Percentiles rank a stretch among this genome's conserved stretches.
These are phyloP conservation scores for Phytopythium litorale DNA, from an alignment of 352 stramenopile genomes.

Conservation along the genomic window DNA sequence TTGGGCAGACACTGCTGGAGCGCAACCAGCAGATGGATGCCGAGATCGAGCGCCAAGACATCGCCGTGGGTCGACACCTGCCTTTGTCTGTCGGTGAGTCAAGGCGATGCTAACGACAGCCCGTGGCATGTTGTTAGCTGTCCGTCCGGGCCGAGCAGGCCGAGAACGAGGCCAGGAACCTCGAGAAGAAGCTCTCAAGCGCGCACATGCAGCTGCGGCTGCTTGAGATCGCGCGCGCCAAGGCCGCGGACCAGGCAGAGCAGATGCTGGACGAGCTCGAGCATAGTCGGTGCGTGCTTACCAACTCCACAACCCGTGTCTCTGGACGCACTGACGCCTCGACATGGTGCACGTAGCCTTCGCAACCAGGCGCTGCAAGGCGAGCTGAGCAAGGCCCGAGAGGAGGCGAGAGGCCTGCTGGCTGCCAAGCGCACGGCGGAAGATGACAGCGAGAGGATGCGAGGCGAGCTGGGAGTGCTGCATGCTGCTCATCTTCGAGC, in stretches of 20 bases:
- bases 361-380: slow-evolving; percentile 15
- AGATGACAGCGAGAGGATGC: slow-evolving; percentile 19
- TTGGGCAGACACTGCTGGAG: slow-evolving; percentile 20
- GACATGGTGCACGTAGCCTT: slow-evolving; percentile 8
- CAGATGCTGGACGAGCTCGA: slow-evolving; percentile 9
- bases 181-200: slow-evolving; percentile 28
- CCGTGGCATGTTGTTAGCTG: slow-evolving; percentile 14
- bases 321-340: neutral
- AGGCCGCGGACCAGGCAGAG: slow-evolving; percentile 28
- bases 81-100: neutral
- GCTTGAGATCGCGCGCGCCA: slow-evolving; percentile 33
- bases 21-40: slow-evolving; percentile 23
- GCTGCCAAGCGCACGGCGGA: slow-evolving; percentile 13
- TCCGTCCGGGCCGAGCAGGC: slow-evolving; percentile 34
- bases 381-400: slow-evolving; percentile 15
- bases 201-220: slow-evolving; percentile 31
- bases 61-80: neutral
- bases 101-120: neutral
- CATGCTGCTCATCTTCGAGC: slow-evolving; percentile 8
- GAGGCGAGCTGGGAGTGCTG: slow-evolving; percentile 7
- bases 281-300: neutral
- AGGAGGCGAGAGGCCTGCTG: slow-evolving; percentile 16
- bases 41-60: slow-evolving; percentile 11
- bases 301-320: neutral
- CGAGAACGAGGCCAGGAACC: slow-evolving; percentile 34